These are phyloP conservation scores for Zasmidium citrigriseum DNA, from an alignment of 2,329 filamentous ascomycete genomes.

Conservation along the genomic window DNA sequence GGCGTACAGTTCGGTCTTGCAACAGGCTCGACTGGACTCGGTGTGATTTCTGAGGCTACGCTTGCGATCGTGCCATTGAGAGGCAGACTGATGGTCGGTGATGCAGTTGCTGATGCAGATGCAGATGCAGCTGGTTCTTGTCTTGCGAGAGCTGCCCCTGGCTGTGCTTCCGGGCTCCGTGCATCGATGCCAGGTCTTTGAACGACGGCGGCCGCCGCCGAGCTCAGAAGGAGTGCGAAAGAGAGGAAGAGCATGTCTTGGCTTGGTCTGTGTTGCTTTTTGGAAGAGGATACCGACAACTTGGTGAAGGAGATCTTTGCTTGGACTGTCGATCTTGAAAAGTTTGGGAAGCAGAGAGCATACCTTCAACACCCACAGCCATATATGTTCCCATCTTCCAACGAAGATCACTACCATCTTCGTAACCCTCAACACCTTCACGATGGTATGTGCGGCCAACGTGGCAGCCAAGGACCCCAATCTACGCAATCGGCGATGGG, in stretches of 20 bases:
- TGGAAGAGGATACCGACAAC: neutral
- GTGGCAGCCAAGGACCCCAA: neutral
- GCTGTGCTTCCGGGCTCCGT: neutral
- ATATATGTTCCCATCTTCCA: neutral
- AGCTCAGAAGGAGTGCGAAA: neutral
- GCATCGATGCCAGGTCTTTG: neutral
- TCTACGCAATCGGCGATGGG: neutral
- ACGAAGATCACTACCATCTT: neutral
- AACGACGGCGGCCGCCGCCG: neutral
- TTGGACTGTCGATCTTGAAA: neutral
- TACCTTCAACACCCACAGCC: neutral
- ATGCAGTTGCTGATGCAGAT: neutral
- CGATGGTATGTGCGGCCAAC: neutral
- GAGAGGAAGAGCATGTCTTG: neutral
- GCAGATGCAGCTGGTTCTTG: neutral
- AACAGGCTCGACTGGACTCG: neutral
- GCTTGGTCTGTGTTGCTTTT: neutral
- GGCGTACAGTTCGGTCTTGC: slow-evolving; percentile 9
- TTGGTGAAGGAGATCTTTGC: neutral
- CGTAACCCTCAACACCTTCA: neutral
- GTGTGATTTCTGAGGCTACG: neutral
- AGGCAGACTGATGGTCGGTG: neutral
- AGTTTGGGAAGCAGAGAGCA: neutral
- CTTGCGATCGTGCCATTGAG: neutral
- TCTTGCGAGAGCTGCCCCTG: neutral